These are phyloP conservation scores for Camellia granthamiana DNA, from an alignment of 148 eudicot genomes.

Conservation along the genomic window DNA sequence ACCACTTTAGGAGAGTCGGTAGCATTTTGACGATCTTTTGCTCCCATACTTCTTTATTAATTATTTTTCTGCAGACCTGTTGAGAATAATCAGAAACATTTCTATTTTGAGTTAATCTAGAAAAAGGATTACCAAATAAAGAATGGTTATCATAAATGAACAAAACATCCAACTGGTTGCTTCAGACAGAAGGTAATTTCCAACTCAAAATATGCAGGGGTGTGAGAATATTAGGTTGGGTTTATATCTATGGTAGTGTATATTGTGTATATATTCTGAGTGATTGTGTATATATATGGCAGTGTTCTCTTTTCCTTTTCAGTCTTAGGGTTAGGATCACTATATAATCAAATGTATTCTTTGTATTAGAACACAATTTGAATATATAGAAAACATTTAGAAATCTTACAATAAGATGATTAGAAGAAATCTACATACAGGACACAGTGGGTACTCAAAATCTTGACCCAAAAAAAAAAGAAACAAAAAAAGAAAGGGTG, in stretches of 20 bases:
- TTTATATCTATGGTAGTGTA: too few relatives aligned
- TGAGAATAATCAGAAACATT: background rate
- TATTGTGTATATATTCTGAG: too few relatives aligned
- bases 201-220: background rate
- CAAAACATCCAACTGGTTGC: background rate
- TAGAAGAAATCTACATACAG: background rate
- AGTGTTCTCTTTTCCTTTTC: too few relatives aligned
- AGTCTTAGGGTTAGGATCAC: too few relatives aligned
- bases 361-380: too few relatives aligned
- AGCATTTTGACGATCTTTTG: slow-evolving; percentile 50
- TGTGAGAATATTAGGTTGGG: too few relatives aligned
- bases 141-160: background rate
- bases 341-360: too few relatives aligned
- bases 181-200: slow-evolving; percentile 1
- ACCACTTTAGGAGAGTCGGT: slow-evolving; percentile 62
- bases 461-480: too few relatives aligned
- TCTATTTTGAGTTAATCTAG: background rate
- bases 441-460: background rate
- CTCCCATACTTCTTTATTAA: slow-evolving; percentile 29
- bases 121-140: slow-evolving; percentile 4
- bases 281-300: too few relatives aligned
- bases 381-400: too few relatives aligned
- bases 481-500: too few relatives aligned
- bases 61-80: background rate
- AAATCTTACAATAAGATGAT: background rate